phyloP scores from a whole-genome alignment of 208 protist species.

The Crithidia acanthocephali region DNA sequence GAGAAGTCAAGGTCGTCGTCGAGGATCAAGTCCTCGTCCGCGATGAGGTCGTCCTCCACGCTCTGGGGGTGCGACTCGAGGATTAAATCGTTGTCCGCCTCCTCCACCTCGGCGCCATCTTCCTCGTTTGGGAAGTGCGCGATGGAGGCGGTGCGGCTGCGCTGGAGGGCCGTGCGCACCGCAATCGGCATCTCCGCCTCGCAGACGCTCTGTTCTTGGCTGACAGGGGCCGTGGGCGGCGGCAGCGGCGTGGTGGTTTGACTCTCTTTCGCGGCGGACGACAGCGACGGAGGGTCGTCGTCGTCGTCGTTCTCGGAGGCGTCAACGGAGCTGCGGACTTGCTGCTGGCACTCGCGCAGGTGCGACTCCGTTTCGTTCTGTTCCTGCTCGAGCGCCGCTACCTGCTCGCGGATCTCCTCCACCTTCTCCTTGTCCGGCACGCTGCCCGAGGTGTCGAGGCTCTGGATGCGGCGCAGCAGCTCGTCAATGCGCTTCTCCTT shows the following conservation, averaged over 20 bases:
- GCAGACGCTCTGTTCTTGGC: background rate
- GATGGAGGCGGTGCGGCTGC: conserved; percentile 22
- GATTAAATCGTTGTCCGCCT: conserved; percentile 16
- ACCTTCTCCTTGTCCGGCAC: conserved; percentile 27
- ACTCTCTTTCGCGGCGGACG: conserved; percentile 15
- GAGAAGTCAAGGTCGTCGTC: conserved; percentile 28
- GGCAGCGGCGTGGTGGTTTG: background rate
- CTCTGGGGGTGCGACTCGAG: conserved; percentile 12
- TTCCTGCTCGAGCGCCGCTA: conserved; percentile 68
- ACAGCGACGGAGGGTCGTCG: conserved; percentile 24
- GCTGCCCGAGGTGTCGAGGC: conserved; percentile 23
- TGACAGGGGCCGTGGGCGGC: background rate
- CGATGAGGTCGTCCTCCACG: conserved; percentile 24
- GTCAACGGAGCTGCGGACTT: conserved; percentile 13
- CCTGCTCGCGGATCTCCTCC: conserved; percentile 60
- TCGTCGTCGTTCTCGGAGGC: conserved; percentile 19
- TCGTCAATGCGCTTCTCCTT: conserved; percentile 73
- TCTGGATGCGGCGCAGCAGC: conserved; percentile 57
- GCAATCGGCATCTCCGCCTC: conserved; percentile 20
- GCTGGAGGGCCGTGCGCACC: conserved; percentile 14
- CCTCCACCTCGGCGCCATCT: conserved; percentile 1
- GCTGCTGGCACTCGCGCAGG: conserved; percentile 31
- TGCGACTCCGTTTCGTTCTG: conserved; percentile 42
- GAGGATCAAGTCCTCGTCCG: conserved; percentile 20
- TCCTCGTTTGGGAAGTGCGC: background rate